These are phyloP conservation scores for Ampelocalamus luodianensis DNA, from an alignment of 176 grass and related monocot species.

Conservation along the genomic window DNA sequence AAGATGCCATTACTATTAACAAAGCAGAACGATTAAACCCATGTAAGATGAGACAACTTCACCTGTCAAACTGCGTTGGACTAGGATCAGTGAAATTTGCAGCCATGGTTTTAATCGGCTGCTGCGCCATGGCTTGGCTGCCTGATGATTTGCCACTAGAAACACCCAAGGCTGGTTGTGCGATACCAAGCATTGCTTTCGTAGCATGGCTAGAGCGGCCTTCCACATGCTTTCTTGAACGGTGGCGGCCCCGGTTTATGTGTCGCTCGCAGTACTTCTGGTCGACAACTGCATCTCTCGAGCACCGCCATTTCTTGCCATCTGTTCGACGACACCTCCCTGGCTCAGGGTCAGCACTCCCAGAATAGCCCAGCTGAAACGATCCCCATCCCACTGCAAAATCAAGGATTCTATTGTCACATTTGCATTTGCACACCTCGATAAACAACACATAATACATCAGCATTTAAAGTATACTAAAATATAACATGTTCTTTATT, in stretches of 20 bases:
- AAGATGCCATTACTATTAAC: not conserved
- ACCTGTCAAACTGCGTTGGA: constrained; percentile 45
- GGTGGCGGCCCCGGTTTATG: constrained; percentile 77
- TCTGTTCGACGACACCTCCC: constrained; percentile 86
- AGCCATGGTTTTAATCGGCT: constrained; percentile 40
- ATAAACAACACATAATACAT: not conserved
- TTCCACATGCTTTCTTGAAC: constrained; percentile 99
- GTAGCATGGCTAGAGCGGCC: constrained; percentile 37
- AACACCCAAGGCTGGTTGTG: constrained; percentile 42
- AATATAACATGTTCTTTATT: not conserved
- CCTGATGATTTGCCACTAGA: constrained; percentile 44
- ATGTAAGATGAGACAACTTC: constrained; percentile 24
- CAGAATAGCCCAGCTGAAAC: constrained; percentile 46
- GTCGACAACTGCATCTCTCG: constrained; percentile 76
- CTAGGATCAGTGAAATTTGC: constrained; percentile 30
- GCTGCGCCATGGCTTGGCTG: constrained; percentile 30
- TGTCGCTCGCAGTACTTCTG: constrained; percentile 97
- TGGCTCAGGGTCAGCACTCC: constrained; percentile 68
- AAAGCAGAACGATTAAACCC: not conserved
- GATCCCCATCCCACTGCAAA: constrained; percentile 76
- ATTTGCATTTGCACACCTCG: not conserved
- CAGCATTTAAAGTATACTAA: not conserved
- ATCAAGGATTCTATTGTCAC: constrained; percentile 14
- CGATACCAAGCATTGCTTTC: not conserved
- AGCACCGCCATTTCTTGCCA: constrained; percentile 96